Conservation (phyloP, 2,329 filamentous ascomycete genomes). For the Pestalotiopsis fici region DNA sequence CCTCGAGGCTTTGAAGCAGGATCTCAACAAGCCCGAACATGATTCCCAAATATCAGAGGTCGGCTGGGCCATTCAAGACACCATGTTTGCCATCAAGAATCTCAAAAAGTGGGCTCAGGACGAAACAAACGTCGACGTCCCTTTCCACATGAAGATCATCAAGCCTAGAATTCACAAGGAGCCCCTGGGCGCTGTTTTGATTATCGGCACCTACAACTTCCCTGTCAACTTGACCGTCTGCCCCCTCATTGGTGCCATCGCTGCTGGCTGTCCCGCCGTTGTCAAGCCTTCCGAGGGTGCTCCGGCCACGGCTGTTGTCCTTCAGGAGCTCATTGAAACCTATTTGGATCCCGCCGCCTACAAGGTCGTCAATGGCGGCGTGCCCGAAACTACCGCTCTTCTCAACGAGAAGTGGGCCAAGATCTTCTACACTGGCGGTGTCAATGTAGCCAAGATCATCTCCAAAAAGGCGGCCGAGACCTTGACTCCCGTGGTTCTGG, state of each 20-base stretch:
- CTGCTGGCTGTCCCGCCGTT: constrained; percentile 85
- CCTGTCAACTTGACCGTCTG: constrained; percentile 79
- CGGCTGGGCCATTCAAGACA: constrained; percentile 78
- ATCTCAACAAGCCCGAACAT: constrained; percentile 76
- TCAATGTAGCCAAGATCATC: constrained; percentile 80
- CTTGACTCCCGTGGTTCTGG: constrained; percentile 83
- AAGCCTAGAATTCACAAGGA: constrained; percentile 81
- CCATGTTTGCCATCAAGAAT: constrained; percentile 75
- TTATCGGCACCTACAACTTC: constrained; percentile 95
- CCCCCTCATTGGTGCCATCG: constrained; percentile 85
- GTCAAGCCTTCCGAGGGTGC: constrained; percentile 89
- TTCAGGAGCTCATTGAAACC: constrained; percentile 76
- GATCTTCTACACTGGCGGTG: constrained; percentile 92
- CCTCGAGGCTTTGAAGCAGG: constrained; percentile 72
- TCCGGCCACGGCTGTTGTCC: constrained; percentile 72
- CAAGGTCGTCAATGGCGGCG: constrained; percentile 74
- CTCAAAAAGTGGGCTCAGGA: constrained; percentile 83
- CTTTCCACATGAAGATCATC: constrained; percentile 67
- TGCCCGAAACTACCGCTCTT: constrained; percentile 79
- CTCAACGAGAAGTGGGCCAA: constrained; percentile 95
- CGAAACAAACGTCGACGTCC: constrained; percentile 71
- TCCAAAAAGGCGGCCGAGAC: constrained; percentile 87
- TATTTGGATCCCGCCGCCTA: constrained; percentile 79
- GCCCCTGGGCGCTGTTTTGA: constrained; percentile 77
- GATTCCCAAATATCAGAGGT: constrained; percentile 78